phyloP scores from a whole-genome alignment of 306 rosid species.

The Lupinus albus region DNA sequence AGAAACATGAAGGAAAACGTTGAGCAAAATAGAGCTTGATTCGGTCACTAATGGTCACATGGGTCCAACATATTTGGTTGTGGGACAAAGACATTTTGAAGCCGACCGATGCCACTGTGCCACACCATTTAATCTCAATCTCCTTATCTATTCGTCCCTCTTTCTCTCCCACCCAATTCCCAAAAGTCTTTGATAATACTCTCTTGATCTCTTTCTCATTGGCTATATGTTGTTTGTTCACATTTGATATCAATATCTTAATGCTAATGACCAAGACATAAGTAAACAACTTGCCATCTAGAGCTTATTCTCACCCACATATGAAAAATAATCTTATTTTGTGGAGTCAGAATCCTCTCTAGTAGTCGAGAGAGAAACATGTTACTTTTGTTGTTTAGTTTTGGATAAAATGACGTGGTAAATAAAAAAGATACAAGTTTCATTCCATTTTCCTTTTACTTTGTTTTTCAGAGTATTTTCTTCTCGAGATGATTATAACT shows the following conservation, averaged over 20 bases:
- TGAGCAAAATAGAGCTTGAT: constrained; percentile 5
- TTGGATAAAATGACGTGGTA: no score
- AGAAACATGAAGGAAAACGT: constrained; percentile 18
- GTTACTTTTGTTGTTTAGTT: no score
- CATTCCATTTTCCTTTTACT: no score
- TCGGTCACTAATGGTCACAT: background rate
- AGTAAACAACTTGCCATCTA: constrained; percentile 15
- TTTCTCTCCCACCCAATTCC: constrained; percentile 38
- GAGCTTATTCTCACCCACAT: background rate
- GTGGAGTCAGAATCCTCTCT: no score
- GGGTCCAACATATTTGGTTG: background rate
- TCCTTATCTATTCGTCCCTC: constrained; percentile 39
- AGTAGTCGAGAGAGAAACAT: no score
- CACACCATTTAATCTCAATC: constrained; percentile 41
- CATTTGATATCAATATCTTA: constrained; percentile 3
- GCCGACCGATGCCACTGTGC: constrained; percentile 20
- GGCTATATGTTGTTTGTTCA: constrained; percentile 7
- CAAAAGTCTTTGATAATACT: constrained; percentile 11
- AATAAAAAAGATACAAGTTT: no score
- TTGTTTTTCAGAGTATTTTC: no score
- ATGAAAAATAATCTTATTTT: background rate
- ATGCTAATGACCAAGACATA: constrained; percentile 31
- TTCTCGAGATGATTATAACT: no score
- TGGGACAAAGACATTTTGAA: constrained; percentile 36
- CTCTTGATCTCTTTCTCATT: constrained; percentile 30